A percentile compares a stretch with the other conserved stretches of the same genome.
Evolutionary conservation across 805 yeast species (phyloP).

Genomic region (Candida silvicultrix): DNA sequence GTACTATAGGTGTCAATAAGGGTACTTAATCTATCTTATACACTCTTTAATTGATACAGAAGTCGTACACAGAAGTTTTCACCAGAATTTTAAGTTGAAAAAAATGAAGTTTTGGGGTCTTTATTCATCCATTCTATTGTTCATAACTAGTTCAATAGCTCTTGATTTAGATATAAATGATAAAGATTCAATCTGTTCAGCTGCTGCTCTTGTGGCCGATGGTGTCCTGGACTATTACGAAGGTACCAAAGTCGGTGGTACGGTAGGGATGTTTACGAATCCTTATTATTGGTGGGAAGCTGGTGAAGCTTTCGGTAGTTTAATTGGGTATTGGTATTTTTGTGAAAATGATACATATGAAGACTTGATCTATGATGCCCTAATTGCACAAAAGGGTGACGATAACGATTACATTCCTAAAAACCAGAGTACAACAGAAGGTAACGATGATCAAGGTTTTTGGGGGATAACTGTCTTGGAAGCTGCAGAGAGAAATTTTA

Average conservation of each 20-base stretch:
- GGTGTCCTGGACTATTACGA: slow-evolving; percentile 71
- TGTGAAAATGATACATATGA: slow-evolving; percentile 68
- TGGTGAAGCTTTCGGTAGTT: slow-evolving; percentile 69
- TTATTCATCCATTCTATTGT: slow-evolving; percentile 3
- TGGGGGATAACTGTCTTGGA: slow-evolving; percentile 66
- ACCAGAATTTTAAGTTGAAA: too few species aligned
- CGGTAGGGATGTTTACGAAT: slow-evolving; percentile 62
- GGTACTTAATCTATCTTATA: too few species aligned
- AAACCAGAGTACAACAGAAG: slow-evolving; percentile 61
- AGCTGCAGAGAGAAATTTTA: slow-evolving; percentile 57
- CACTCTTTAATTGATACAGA: too few species aligned
- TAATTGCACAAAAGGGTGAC: slow-evolving; percentile 37
- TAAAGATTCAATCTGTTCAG: slow-evolving; percentile 45
- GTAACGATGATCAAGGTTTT: slow-evolving; percentile 72
- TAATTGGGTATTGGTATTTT: slow-evolving; percentile 68
- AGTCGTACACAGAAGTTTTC: too few species aligned
- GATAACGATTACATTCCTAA: slow-evolving; percentile 54
- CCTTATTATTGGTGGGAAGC: slow-evolving; percentile 95
- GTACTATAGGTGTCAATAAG: too few species aligned
- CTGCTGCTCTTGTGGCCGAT: slow-evolving; percentile 46
- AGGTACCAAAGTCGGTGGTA: slow-evolving; percentile 57
- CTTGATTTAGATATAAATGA: slow-evolving; percentile 33
- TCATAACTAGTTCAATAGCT: slow-evolving; percentile 13
- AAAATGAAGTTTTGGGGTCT: background rate
- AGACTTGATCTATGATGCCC: slow-evolving; percentile 51